Percentiles rank a stretch among this genome's conserved stretches.
These are phyloP conservation scores for Linum tenue DNA, from an alignment of 345 rosid species.

Conservation along the genomic window DNA sequence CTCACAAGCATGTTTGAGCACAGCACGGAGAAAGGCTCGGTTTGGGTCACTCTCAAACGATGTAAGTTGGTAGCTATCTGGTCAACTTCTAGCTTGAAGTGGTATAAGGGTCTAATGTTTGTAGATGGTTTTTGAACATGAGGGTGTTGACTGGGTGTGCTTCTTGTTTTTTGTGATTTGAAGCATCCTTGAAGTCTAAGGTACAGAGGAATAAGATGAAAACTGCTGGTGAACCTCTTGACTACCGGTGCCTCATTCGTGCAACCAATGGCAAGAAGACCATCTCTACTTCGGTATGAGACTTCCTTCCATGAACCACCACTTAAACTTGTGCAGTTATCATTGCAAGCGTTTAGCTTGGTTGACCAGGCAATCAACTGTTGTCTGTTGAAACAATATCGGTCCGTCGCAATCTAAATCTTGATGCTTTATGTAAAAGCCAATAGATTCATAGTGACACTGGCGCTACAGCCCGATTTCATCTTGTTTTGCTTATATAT, in stretches of 20 bases:
- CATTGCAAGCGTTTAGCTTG: background rate
- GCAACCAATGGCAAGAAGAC: slow-evolving; percentile 81
- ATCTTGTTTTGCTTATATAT: background rate
- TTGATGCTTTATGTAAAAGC: background rate
- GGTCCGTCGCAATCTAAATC: background rate
- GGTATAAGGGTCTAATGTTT: background rate
- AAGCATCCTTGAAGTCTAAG: slow-evolving; percentile 81
- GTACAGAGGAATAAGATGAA: slow-evolving; percentile 60
- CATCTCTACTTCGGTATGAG: slow-evolving; percentile 67
- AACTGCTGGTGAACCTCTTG: slow-evolving; percentile 48
- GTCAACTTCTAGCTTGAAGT: background rate
- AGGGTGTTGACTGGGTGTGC: background rate
- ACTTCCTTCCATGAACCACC: background rate
- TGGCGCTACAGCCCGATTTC: too few species aligned
- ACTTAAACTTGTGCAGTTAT: background rate
- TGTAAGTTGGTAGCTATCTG: slow-evolving; percentile 33
- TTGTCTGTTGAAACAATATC: background rate
- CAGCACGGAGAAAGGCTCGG: slow-evolving; percentile 68
- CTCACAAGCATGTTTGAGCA: slow-evolving; percentile 83
- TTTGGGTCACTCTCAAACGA: slow-evolving; percentile 93
- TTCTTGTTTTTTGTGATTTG: slow-evolving; percentile 3
- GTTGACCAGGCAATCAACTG: background rate
- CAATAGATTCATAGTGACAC: background rate
- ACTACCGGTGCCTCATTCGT: slow-evolving; percentile 79
- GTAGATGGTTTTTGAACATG: background rate